Conservation (phyloP, 1,284 basidiomycete genomes). For the Coniferiporia sulphurascens region DNA sequence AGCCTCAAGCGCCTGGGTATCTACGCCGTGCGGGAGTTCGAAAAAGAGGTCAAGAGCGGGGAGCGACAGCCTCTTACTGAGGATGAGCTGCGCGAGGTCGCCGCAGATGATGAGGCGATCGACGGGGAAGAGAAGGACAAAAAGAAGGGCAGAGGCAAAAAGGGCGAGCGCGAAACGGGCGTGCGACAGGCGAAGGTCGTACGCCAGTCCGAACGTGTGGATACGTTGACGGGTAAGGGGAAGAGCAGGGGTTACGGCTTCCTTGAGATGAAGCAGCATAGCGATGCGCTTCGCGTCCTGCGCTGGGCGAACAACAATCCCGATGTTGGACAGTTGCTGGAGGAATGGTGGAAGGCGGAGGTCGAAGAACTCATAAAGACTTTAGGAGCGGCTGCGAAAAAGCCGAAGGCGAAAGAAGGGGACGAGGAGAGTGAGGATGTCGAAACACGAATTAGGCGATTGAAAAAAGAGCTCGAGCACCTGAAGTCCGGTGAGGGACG, state of each 20-base stretch:
- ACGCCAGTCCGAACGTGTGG: slow-evolving; percentile 80
- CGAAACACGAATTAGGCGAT: slow-evolving; percentile 49
- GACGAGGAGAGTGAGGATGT: slow-evolving; percentile 33
- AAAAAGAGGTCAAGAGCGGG: slow-evolving; percentile 71
- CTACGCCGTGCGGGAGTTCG: slow-evolving; percentile 77
- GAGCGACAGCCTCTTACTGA: slow-evolving; percentile 55
- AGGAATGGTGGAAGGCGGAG: slow-evolving; percentile 82
- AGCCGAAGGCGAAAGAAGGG: slow-evolving; percentile 32
- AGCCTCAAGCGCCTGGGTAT: slow-evolving; percentile 85
- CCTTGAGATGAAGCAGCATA: slow-evolving; percentile 83
- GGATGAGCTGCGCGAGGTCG: slow-evolving; percentile 62
- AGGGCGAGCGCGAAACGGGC: slow-evolving; percentile 48
- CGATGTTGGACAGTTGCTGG: slow-evolving; percentile 58
- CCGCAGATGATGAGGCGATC: slow-evolving; percentile 22
- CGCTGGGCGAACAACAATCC: slow-evolving; percentile 93
- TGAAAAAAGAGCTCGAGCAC: slow-evolving; percentile 58
- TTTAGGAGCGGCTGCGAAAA: slow-evolving; percentile 45
- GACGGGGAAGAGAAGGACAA: slow-evolving; percentile 27
- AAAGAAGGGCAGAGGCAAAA: slow-evolving; percentile 32
- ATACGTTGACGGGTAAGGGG: slow-evolving; percentile 82
- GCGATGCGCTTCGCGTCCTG: slow-evolving; percentile 86
- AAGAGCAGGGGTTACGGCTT: slow-evolving; percentile 95
- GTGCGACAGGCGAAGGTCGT: slow-evolving; percentile 91
- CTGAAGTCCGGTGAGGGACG: slow-evolving; percentile 34
- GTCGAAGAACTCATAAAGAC: slow-evolving; percentile 62